Percentiles rank a stretch among this genome's conserved stretches.
Conservation (phyloP, 305 asterid species). For the Withania somnifera region DNA sequence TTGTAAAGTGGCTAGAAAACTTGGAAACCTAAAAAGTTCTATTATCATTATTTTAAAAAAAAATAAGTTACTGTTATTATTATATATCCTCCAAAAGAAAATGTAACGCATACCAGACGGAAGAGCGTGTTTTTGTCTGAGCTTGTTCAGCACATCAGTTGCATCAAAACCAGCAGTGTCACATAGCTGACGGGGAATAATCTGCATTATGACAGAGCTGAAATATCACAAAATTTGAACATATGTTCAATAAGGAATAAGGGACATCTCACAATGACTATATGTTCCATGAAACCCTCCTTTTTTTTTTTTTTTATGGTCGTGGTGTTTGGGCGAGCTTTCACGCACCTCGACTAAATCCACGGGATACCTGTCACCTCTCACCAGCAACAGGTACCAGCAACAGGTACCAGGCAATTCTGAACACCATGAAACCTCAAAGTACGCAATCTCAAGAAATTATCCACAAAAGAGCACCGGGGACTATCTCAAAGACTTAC, state of each 20-base stretch:
- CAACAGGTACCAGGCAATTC: too few relatives aligned
- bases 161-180: slow-evolving; percentile 99
- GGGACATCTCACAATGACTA: neutral
- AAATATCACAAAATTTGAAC: neutral
- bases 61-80: neutral
- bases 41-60: neutral
- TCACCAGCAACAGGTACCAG: too few relatives aligned
- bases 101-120: slow-evolving; percentile 54
- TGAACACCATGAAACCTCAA: neutral
- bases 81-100: neutral
- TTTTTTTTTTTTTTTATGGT: too few relatives aligned
- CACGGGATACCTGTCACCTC: too few relatives aligned
- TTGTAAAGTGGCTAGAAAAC: neutral
- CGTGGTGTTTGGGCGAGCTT: too few relatives aligned
- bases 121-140: slow-evolving; percentile 90
- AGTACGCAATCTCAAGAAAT: neutral
- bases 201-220: slow-evolving; percentile 29
- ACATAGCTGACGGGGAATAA: slow-evolving; percentile 91
- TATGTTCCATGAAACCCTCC: neutral
- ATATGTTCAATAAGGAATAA: neutral
- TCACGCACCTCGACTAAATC: too few relatives aligned
- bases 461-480: neutral
- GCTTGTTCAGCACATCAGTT: slow-evolving; percentile 85
- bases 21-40: neutral
- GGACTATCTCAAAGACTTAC: neutral